phyloP scores from a whole-genome alignment of 2,329 filamentous ascomycete species.

The Cryphonectria carpinicola region DNA sequence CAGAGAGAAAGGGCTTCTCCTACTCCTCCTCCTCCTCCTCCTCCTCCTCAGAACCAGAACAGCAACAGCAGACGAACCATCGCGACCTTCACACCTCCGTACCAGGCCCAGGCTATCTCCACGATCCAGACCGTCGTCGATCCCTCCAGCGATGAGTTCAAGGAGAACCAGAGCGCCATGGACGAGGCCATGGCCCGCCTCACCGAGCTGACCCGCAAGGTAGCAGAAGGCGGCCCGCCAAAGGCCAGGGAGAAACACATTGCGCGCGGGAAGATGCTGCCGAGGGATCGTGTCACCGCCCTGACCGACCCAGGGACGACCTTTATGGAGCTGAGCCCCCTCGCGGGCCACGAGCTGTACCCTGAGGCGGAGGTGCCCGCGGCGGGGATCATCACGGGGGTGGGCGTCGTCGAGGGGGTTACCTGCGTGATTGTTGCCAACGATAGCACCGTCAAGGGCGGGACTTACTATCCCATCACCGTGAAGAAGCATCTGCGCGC shows the following conservation, averaged over 20 bases:
- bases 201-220: constrained; percentile 69
- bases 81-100: constrained; percentile 78
- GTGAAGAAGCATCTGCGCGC: constrained; percentile 96
- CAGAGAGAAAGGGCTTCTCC: constrained; percentile 18
- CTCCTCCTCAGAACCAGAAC: no score
- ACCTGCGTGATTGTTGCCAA: constrained; percentile 93
- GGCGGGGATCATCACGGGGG: constrained; percentile 89
- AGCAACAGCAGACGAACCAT: constrained; percentile 46
- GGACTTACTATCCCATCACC: constrained; percentile 95
- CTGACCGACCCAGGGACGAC: constrained; percentile 87
- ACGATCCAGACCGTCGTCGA: constrained; percentile 78
- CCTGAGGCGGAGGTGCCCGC: constrained; percentile 84
- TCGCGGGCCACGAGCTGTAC: constrained; percentile 87
- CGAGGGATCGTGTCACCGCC: constrained; percentile 83
- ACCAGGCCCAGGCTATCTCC: constrained; percentile 84
- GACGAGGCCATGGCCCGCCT: constrained; percentile 70
- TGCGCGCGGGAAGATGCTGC: constrained; percentile 89
- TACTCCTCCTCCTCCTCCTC: not conserved
- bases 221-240: constrained; percentile 75
- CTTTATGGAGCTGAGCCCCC: constrained; percentile 90
- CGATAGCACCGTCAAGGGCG: constrained; percentile 95
- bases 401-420: constrained; percentile 88
- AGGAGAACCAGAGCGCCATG: constrained; percentile 81
- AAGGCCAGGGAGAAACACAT: constrained; percentile 89
- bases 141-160: constrained; percentile 75